These are phyloP conservation scores for Cyclocybe aegerita DNA, from an alignment of 768 basidiomycete genomes.

Conservation along the genomic window DNA sequence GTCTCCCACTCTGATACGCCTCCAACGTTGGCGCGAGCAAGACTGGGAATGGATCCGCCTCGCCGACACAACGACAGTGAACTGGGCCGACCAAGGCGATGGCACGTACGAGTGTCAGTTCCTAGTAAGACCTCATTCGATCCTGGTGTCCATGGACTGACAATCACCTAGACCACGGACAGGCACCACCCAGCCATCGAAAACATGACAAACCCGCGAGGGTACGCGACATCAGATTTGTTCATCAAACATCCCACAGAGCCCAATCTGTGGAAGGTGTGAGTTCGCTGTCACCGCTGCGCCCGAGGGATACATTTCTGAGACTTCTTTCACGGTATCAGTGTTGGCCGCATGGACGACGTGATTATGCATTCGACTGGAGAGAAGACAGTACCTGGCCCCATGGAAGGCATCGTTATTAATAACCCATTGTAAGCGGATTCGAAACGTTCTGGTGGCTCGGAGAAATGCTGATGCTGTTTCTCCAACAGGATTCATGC, in stretches of 20 bases:
- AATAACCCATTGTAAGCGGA: no score
- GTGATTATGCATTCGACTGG: constrained; percentile 26
- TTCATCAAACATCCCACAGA: constrained; percentile 15
- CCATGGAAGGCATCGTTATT: constrained; percentile 11
- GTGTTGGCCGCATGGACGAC: constrained; percentile 37
- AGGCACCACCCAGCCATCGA: constrained; percentile 1
- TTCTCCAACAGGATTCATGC: no score
- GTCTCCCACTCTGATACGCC: constrained; percentile 11
- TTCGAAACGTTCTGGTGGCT: no score
- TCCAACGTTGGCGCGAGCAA: constrained; percentile 15
- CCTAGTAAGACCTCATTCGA: constrained; percentile 22
- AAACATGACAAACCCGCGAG: constrained; percentile 31
- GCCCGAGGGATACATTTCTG: background rate
- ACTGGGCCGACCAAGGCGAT: constrained; percentile 37
- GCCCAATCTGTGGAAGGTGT: constrained; percentile 2
- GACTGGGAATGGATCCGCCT: constrained; percentile 33
- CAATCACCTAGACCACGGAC: no score
- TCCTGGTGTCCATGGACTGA: no score
- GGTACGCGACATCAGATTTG: constrained; percentile 37
- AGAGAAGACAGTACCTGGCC: constrained; percentile 25
- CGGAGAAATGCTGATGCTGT: no score
- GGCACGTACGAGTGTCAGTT: constrained; percentile 38
- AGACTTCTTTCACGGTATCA: constrained; percentile 6
- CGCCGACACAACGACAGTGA: constrained; percentile 19
- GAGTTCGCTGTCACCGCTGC: background rate